phyloP scores from a whole-genome alignment of 208 protist species.

The Trypanosoma cruzi region DNA sequence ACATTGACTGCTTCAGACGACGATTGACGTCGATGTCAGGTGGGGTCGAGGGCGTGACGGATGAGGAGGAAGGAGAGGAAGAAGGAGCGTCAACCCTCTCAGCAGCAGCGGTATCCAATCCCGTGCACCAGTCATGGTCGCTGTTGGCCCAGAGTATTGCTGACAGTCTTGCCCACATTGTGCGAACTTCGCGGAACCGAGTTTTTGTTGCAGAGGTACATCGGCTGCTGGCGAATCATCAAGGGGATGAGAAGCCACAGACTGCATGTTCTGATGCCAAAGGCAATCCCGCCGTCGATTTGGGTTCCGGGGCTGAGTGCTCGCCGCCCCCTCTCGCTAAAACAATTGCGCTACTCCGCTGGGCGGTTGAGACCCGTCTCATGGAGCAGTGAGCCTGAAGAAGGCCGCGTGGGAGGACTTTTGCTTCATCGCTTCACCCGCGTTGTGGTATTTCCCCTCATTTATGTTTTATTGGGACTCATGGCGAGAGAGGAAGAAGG shows the following conservation, averaged over 20 bases:
- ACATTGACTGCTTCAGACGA: conserved; percentile 53
- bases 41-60: neutral
- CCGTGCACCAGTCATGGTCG: conserved; percentile 20
- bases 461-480: too few species aligned
- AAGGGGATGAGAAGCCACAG: neutral
- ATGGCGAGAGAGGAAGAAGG: too few species aligned
- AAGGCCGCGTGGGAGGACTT: too few species aligned
- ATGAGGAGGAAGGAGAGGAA: neutral
- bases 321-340: neutral
- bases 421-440: too few species aligned
- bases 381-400: conserved; percentile 1
- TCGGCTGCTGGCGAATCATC: conserved; percentile 41
- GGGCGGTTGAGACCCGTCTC: conserved; percentile 32
- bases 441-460: too few species aligned
- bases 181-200: conserved; percentile 43
- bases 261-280: neutral
- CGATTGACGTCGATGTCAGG: neutral
- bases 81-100: neutral
- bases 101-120: neutral
- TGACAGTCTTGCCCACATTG: conserved; percentile 57
- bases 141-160: conserved; percentile 53
- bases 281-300: neutral
- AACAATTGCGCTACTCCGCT: conserved; percentile 26
- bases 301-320: neutral
- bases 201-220: conserved; percentile 60